A percentile compares a stretch with the other conserved stretches of the same genome.
Evolutionary conservation across 805 yeast species (phyloP).

Genomic region (Helenozyma rhizophorensis): DNA sequence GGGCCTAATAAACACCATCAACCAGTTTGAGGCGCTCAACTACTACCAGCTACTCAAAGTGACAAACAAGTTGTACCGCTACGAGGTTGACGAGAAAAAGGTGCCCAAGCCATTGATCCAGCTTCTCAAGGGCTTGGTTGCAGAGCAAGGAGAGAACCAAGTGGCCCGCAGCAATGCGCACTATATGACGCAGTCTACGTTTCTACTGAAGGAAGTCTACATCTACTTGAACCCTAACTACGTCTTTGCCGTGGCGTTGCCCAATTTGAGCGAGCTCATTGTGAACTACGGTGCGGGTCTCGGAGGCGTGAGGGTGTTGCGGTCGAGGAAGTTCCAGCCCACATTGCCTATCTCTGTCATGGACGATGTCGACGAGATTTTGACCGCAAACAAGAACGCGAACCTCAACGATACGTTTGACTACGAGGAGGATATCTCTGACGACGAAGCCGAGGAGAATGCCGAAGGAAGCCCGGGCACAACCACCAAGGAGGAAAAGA

Average conservation of each 20-base stretch:
- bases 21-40: slow-evolving; percentile 54
- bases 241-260: slow-evolving; percentile 58
- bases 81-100: slow-evolving; percentile 76
- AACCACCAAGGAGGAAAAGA: slow-evolving; percentile 7
- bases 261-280: slow-evolving; percentile 69
- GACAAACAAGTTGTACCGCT: slow-evolving; percentile 65
- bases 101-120: slow-evolving; percentile 41
- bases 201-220: slow-evolving; percentile 36
- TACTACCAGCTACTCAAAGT: slow-evolving; percentile 67
- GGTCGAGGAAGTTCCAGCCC: slow-evolving; percentile 64
- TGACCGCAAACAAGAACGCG: slow-evolving; percentile 25
- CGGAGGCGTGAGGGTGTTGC: slow-evolving; percentile 52
- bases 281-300: slow-evolving; percentile 74
- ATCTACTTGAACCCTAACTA: slow-evolving; percentile 50
- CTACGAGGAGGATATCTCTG: slow-evolving; percentile 22
- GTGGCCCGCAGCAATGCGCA: slow-evolving; percentile 23
- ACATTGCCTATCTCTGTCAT: slow-evolving; percentile 62
- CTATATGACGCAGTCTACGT: slow-evolving; percentile 38
- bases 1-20: slow-evolving; percentile 49
- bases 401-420: slow-evolving; percentile 30
- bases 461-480: not conserved
- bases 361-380: slow-evolving; percentile 67
- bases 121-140: slow-evolving; percentile 26
- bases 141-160: slow-evolving; percentile 37
- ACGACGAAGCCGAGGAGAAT: slow-evolving; percentile 20